Evolutionary conservation across 495 filamentous ascomycete genomes (phyloP).

Genomic region (Podospora comata): DNA sequence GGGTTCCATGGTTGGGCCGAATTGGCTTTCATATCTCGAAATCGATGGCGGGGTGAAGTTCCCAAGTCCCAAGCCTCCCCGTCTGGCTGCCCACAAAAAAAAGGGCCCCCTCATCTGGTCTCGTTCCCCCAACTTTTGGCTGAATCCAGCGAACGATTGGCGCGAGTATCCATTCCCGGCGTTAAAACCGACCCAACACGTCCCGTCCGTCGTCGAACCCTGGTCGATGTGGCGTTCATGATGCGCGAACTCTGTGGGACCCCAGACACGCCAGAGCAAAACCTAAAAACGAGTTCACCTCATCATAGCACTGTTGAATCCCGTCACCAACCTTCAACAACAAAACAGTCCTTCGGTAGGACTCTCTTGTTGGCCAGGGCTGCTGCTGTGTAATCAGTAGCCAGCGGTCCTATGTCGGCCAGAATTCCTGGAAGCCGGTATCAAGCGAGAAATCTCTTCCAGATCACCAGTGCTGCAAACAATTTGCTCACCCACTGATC

Average conservation of each 20-base stretch:
- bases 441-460: background rate
- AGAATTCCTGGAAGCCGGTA: constrained; percentile 13
- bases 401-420: constrained; percentile 27
- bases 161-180: constrained; percentile 22
- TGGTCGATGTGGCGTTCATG: constrained; percentile 20
- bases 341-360: background rate
- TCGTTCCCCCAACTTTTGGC: constrained; percentile 18
- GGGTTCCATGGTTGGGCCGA: background rate
- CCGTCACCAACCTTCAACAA: background rate
- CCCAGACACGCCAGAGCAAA: background rate
- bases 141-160: constrained; percentile 21
- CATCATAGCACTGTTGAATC: too few relatives aligned
- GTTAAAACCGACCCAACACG: constrained; percentile 26
- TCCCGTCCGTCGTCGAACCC: constrained; percentile 18
- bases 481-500: constrained; percentile 4
- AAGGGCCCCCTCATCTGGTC: background rate
- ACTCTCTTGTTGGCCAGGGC: background rate
- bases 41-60: background rate
- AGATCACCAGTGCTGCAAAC: background rate
- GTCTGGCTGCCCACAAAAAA: constrained; percentile 1
- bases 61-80: background rate
- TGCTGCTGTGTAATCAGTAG: constrained; percentile 10
- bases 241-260: constrained; percentile 15
- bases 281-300: constrained; percentile 5
- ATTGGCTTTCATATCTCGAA: background rate